Percentiles rank a stretch among this genome's conserved stretches.
Evolutionary conservation across 345 rosid species (phyloP).

Genomic region (Clarkia xantiana): DNA sequence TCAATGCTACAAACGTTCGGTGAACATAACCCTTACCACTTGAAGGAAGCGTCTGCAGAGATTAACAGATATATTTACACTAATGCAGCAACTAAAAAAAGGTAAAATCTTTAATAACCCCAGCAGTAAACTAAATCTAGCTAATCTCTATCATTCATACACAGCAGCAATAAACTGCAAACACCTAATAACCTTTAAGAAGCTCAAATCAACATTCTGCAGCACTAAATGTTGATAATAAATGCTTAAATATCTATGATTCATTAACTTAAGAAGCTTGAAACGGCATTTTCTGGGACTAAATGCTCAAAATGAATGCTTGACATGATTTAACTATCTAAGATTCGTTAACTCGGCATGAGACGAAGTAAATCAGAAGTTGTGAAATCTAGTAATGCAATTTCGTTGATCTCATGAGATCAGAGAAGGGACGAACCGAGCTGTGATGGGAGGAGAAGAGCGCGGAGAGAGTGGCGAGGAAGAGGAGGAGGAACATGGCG

Average conservation of each 20-base stretch:
- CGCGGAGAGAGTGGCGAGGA: slow-evolving; percentile 65
- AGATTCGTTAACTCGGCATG: too few species aligned
- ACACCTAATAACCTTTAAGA: too few species aligned
- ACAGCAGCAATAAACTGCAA: not conserved
- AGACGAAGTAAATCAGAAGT: not conserved
- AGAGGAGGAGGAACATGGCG: slow-evolving; percentile 66
- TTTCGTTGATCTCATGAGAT: not conserved
- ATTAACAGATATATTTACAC: slow-evolving; percentile 3
- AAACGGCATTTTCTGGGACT: too few species aligned
- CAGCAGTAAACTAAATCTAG: not conserved
- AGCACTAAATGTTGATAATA: too few species aligned
- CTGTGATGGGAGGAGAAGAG: slow-evolving; percentile 45
- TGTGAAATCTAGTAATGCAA: not conserved
- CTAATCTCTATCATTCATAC: too few species aligned
- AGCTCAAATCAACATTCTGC: too few species aligned
- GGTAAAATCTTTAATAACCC: not conserved
- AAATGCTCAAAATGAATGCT: too few species aligned
- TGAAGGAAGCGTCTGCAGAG: slow-evolving; percentile 36
- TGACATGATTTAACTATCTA: too few species aligned
- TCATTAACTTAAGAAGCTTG: too few species aligned
- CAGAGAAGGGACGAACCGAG: slow-evolving; percentile 16
- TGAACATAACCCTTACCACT: slow-evolving; percentile 53
- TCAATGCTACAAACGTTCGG: slow-evolving; percentile 51
- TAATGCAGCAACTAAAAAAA: not conserved
- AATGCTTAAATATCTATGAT: too few species aligned